phyloP scores from a whole-genome alignment of 371 early-diverging fungal genomes.

The Basidiobolus heterosporus region DNA sequence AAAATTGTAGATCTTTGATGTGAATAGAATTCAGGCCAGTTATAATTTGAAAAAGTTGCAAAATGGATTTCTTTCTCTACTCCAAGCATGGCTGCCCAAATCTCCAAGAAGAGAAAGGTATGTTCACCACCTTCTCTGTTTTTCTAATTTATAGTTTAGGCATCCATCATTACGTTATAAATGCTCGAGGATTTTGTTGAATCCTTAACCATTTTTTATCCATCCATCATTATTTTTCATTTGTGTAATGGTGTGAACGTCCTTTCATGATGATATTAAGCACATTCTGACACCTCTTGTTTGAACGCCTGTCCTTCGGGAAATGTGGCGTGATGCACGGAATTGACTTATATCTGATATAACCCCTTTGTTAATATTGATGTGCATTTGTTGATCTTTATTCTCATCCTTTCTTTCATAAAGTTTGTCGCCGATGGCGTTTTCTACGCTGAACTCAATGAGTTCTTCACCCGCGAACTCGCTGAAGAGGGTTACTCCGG shows the following conservation, averaged over 20 bases:
- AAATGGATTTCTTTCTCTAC: no score
- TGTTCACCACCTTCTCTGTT: not conserved
- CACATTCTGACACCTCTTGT: conserved; percentile 10
- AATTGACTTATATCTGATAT: conserved; percentile 1
- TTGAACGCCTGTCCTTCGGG: conserved; percentile 4
- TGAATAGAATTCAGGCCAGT: no score
- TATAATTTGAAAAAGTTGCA: no score
- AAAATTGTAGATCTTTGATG: no score
- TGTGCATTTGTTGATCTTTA: not conserved
- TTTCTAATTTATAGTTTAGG: not conserved
- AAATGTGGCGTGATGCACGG: conserved; percentile 7
- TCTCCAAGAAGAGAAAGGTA: conserved; percentile 11
- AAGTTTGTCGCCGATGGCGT: conserved; percentile 98
- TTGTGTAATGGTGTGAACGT: not conserved
- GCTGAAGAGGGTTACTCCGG: conserved; percentile 85
- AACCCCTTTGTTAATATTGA: not conserved
- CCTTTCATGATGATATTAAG: conserved; percentile 4
- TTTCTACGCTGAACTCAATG: conserved; percentile 98
- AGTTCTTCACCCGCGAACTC: conserved; percentile 90
- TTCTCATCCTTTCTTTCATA: not conserved
- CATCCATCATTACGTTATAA: not conserved
- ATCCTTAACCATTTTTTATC: no score
- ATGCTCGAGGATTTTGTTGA: no score
- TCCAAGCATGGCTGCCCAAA: conserved; percentile 5
- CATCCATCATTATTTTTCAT: no score